phyloP scores from a whole-genome alignment of 768 basidiomycete genomes.

The Megacollybia marginata region DNA sequence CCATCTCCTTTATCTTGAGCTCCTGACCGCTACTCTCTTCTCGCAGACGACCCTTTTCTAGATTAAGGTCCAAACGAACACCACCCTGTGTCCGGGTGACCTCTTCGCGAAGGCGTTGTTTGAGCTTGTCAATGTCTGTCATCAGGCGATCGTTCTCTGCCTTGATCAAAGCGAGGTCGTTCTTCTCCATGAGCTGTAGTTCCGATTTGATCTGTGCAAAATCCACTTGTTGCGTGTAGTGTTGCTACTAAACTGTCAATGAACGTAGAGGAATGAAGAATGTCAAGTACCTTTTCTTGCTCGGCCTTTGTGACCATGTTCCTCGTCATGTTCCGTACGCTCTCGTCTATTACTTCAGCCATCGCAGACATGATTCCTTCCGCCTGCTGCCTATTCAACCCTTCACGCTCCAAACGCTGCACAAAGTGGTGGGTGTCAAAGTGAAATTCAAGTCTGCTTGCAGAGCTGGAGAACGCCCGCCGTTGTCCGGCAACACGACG shows the following conservation, averaged over 20 bases:
- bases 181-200: constrained; percentile 93
- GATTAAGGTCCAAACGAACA: constrained; percentile 88
- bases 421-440: constrained; percentile 97
- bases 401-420: constrained; percentile 81
- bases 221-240: constrained; percentile 94
- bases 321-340: constrained; percentile 89
- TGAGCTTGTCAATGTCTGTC: constrained; percentile 88
- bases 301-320: constrained; percentile 96
- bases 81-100: constrained; percentile 89
- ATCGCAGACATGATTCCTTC: constrained; percentile 97
- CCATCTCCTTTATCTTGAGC: constrained; percentile 95
- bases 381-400: constrained; percentile 84
- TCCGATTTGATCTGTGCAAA: constrained; percentile 96
- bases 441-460: constrained; percentile 48
- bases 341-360: constrained; percentile 96
- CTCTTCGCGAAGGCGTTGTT: constrained; percentile 88
- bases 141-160: constrained; percentile 94
- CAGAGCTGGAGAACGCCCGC: constrained; percentile 1
- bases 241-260: constrained; percentile 43
- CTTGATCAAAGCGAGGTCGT: constrained; percentile 91
- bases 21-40: constrained; percentile 91
- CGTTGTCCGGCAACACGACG: not conserved
- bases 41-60: constrained; percentile 93
- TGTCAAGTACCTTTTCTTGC: constrained; percentile 77
- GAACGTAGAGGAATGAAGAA: not conserved